These are phyloP conservation scores for Dendrostoma leiphaemia DNA, from an alignment of 2,329 filamentous ascomycete genomes.

Conservation along the genomic window DNA sequence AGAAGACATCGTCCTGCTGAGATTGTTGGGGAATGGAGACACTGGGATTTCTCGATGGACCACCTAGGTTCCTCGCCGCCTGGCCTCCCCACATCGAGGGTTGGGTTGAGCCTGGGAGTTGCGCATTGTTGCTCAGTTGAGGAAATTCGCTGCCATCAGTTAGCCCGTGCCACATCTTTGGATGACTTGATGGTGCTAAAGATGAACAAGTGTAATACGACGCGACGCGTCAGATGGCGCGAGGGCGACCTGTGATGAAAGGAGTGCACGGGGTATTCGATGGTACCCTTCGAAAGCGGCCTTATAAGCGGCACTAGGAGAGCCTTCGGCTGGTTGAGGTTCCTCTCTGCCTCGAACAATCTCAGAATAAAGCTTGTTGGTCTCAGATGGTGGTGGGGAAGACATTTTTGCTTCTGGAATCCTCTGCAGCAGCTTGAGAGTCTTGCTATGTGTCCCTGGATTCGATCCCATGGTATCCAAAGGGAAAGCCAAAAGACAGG, in stretches of 20 bases:
- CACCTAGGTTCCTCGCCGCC: conserved; percentile 47
- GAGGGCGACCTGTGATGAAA: neutral
- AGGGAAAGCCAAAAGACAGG: neutral
- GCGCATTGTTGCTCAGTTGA: conserved; percentile 53
- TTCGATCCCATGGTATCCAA: conserved; percentile 2
- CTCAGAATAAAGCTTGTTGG: conserved; percentile 9
- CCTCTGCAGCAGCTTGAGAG: conserved; percentile 14
- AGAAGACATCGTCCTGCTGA: conserved; percentile 48
- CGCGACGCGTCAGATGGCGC: neutral
- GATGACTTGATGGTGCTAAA: neutral
- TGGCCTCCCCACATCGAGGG: conserved; percentile 55
- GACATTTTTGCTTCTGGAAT: neutral
- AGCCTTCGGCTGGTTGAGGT: neutral
- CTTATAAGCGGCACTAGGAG: neutral
- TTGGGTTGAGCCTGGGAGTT: conserved; percentile 47
- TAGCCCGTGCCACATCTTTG: conserved; percentile 22
- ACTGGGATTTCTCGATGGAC: conserved; percentile 48
- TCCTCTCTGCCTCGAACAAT: conserved; percentile 6
- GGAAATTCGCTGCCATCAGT: conserved; percentile 57
- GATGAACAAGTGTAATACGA: neutral
- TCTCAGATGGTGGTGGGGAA: neutral
- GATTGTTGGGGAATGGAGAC: conserved; percentile 50
- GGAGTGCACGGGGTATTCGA: neutral
- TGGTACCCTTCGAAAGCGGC: conserved; percentile 18
- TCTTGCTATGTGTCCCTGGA: neutral